Evolutionary conservation across 371 early-diverging fungal genomes (phyloP).

Genomic region (Cokeromyces recurvatus): DNA sequence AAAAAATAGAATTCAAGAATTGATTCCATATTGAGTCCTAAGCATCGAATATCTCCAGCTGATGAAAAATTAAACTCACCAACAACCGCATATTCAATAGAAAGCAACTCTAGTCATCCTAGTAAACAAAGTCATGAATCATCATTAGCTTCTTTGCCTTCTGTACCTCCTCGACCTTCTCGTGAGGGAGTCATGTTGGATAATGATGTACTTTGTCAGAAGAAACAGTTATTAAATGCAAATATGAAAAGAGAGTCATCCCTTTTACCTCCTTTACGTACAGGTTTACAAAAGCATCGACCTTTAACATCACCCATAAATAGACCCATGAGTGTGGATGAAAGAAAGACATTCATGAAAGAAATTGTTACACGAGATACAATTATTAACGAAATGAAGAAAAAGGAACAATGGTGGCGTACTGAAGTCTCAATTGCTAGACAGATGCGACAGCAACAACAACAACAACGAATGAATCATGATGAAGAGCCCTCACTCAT

Average conservation of each 20-base stretch:
- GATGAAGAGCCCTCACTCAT: background rate
- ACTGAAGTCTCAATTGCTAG: conserved; percentile 32
- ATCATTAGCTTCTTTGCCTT: no score
- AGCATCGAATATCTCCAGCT: no score
- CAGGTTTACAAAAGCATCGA: no score
- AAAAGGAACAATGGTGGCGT: conserved; percentile 39
- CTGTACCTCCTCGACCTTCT: conserved; percentile 8
- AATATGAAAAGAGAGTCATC: no score
- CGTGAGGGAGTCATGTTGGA: conserved; percentile 7
- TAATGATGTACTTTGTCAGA: no score
- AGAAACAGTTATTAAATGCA: no score
- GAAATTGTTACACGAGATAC: conserved; percentile 19
- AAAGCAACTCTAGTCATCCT: background rate
- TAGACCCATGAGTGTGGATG: no score
- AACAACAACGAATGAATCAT: background rate
- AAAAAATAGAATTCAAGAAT: no score
- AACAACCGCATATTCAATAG: background rate
- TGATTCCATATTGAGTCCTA: no score
- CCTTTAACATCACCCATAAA: no score
- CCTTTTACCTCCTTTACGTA: no score
- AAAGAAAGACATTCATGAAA: conserved; percentile 10
- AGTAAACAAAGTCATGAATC: no score
- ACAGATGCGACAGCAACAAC: background rate
- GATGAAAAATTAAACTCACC: conserved; percentile 4
- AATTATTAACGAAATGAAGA: conserved; percentile 27